Percentiles rank a stretch among this genome's conserved stretches.
Evolutionary conservation across 2,329 filamentous ascomycete species (phyloP).

Genomic region (Trichoderma semiorbis): DNA sequence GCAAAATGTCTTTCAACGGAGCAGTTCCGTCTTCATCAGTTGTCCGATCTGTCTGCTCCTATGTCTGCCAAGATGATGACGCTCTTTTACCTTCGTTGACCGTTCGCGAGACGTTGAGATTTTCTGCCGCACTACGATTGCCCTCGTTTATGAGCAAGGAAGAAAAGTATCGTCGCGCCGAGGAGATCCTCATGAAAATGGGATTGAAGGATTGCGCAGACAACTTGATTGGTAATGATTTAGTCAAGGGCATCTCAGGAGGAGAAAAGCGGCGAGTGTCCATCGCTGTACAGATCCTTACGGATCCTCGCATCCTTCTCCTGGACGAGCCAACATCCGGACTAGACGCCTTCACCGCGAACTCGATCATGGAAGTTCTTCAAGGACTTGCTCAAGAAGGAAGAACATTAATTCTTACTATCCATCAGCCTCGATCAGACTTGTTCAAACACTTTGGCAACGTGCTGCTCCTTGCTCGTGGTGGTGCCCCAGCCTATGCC

Average conservation of each 20-base stretch:
- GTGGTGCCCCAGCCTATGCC: slow-evolving; percentile 65
- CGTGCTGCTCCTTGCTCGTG: slow-evolving; percentile 66
- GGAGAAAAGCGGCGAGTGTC: slow-evolving; percentile 76
- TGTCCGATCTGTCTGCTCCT: slow-evolving; percentile 68
- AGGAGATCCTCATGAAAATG: slow-evolving; percentile 70
- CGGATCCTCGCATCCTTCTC: slow-evolving; percentile 67
- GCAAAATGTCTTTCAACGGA: slow-evolving; percentile 67
- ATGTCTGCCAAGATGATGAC: slow-evolving; percentile 76
- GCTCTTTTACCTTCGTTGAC: slow-evolving; percentile 71
- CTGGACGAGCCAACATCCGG: slow-evolving; percentile 76
- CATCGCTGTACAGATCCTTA: slow-evolving; percentile 74
- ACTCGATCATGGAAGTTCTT: slow-evolving; percentile 72
- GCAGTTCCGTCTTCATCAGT: slow-evolving; percentile 65
- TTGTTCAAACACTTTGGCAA: slow-evolving; percentile 70
- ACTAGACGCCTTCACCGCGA: slow-evolving; percentile 73
- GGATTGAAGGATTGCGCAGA: slow-evolving; percentile 76
- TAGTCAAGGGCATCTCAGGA: slow-evolving; percentile 74
- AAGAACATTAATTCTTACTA: slow-evolving; percentile 70
- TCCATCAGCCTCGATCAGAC: slow-evolving; percentile 73
- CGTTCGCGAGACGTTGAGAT: slow-evolving; percentile 69
- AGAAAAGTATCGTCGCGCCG: slow-evolving; percentile 65
- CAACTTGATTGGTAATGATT: slow-evolving; percentile 67
- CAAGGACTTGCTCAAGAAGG: slow-evolving; percentile 68
- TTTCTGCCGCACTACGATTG: slow-evolving; percentile 67
- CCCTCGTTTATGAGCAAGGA: slow-evolving; percentile 66